Percentiles rank a stretch among this genome's conserved stretches.
Evolutionary conservation across 192 early-diverging fungal genomes (phyloP).

Genomic region (Linnemannia exigua): DNA sequence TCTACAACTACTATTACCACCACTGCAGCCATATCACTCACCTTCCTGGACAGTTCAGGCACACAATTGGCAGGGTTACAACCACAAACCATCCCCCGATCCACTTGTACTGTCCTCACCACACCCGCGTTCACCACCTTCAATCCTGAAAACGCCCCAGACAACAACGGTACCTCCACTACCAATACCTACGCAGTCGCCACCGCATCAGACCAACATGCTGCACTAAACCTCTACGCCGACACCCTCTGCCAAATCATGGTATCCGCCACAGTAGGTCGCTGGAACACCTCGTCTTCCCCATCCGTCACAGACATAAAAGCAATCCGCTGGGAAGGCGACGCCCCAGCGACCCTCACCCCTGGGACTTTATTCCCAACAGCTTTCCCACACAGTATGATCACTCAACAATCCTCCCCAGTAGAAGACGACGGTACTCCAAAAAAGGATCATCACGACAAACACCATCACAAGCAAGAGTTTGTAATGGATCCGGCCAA

Average conservation of each 20-base stretch:
- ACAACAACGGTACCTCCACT: not conserved
- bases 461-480: not conserved
- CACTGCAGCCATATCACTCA: not conserved
- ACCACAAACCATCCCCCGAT: not conserved
- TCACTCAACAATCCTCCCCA: not conserved
- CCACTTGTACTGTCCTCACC: not conserved
- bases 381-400: constrained; percentile 12
- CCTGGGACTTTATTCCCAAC: constrained; percentile 19
- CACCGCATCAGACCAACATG: constrained; percentile 9
- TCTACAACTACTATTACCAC: not conserved
- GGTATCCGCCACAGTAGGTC: constrained; percentile 20
- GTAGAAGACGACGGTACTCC: constrained; percentile 1
- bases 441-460: not conserved
- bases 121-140: not conserved
- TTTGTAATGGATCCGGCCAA: constrained; percentile 31
- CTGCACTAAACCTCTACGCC: constrained; percentile 34
- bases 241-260: constrained; percentile 13
- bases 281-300: constrained; percentile 16
- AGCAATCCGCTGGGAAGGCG: constrained; percentile 29
- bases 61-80: not conserved
- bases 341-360: not conserved
- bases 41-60: constrained; percentile 1
- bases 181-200: not conserved
- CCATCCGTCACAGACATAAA: not conserved
- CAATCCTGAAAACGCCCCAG: not conserved